These are phyloP conservation scores for Cordyceps pruinosa DNA, from an alignment of 2,329 filamentous ascomycete genomes.

Conservation along the genomic window DNA sequence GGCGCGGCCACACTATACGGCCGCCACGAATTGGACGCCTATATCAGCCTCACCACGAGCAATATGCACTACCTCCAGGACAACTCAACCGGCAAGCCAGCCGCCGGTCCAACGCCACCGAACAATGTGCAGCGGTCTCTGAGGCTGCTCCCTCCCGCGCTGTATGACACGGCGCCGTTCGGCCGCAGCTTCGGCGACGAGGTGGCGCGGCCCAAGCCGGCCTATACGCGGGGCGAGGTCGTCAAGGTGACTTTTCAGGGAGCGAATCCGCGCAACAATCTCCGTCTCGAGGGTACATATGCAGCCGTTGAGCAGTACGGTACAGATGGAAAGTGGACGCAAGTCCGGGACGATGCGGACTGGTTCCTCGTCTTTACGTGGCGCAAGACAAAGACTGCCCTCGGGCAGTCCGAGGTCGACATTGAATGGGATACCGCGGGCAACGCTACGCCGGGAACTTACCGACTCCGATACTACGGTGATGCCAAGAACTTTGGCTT, in stretches of 20 bases:
- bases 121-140: conserved; percentile 69
- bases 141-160: conserved; percentile 71
- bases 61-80: conserved; percentile 34
- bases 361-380: conserved; percentile 80
- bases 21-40: conserved; percentile 72
- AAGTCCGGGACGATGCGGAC: conserved; percentile 66
- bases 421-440: conserved; percentile 63
- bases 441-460: conserved; percentile 56
- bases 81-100: conserved; percentile 31
- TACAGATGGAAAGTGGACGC: conserved; percentile 48
- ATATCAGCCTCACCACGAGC: conserved; percentile 79
- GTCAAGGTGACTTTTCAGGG: conserved; percentile 69
- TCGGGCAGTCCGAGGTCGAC: conserved; percentile 71
- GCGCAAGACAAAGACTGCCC: conserved; percentile 60
- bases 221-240: conserved; percentile 53
- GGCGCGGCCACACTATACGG: conserved; percentile 90
- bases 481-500: conserved; percentile 63
- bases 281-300: conserved; percentile 71
- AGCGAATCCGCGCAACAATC: conserved; percentile 84
- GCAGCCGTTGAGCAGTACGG: conserved; percentile 62
- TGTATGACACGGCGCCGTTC: conserved; percentile 60
- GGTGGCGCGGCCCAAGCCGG: conserved; percentile 42
- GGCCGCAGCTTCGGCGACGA: conserved; percentile 67
- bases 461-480: conserved; percentile 76
- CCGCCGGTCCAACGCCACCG: conserved; percentile 58